These are phyloP conservation scores for Prunus kanzakura DNA, from an alignment of 306 rosid species.

Conservation along the genomic window DNA sequence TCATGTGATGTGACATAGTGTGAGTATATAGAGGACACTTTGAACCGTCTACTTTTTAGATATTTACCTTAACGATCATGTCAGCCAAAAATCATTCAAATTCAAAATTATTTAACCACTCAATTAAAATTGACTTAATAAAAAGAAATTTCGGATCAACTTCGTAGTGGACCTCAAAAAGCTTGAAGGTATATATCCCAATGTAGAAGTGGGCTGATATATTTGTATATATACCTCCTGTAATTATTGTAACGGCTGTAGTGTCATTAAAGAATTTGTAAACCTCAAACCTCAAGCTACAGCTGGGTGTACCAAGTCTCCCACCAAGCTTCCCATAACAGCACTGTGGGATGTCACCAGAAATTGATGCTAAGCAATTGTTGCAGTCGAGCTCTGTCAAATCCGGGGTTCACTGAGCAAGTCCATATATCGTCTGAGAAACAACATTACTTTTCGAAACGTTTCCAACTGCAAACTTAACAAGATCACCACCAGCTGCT, in stretches of 20 bases:
- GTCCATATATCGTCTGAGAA: conserved; percentile 9
- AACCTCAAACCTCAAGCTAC: conserved; percentile 8
- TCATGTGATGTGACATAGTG: no score
- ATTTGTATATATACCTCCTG: neutral
- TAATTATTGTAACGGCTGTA: neutral
- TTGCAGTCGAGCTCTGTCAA: neutral
- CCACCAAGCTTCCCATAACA: conserved; percentile 8
- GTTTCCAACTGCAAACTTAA: conserved; percentile 12
- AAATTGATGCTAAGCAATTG: neutral
- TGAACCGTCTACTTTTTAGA: no score
- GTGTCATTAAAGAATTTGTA: neutral
- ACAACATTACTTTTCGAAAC: neutral
- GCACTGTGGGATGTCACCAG: neutral
- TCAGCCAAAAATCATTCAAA: no score
- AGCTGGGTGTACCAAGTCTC: neutral
- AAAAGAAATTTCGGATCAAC: no score
- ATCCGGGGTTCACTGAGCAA: conserved; percentile 20
- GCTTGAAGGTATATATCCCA: no score
- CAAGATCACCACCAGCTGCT: neutral
- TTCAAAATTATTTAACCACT: no score
- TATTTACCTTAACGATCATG: no score
- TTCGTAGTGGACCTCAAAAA: no score
- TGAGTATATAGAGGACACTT: no score
- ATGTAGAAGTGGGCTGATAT: no score
- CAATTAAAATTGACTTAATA: no score